Conservation (phyloP, 306 rosid genomes). For the Cicer judaicum region DNA sequence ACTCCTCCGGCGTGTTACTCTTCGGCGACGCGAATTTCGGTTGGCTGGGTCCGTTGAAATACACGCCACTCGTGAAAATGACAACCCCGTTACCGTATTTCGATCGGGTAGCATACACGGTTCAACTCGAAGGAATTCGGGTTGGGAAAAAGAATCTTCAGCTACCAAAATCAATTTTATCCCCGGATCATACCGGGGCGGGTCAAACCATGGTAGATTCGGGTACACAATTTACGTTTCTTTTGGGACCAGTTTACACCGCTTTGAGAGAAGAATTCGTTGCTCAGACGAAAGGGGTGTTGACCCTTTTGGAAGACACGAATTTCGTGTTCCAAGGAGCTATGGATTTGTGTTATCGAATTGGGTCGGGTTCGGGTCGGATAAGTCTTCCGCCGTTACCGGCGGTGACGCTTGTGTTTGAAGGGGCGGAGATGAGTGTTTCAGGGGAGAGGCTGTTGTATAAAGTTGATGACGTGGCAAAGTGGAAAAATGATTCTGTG, state of each 20-base stretch:
- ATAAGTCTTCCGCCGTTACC: constrained; percentile 50
- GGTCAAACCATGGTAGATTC: constrained; percentile 95
- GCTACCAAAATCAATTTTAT: constrained; percentile 52
- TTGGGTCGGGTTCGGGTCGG: constrained; percentile 30
- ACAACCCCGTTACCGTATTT: constrained; percentile 76
- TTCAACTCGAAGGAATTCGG: constrained; percentile 67
- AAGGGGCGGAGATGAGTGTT: constrained; percentile 78
- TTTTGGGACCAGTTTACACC: constrained; percentile 79
- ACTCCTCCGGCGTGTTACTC: constrained; percentile 70
- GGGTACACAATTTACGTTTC: constrained; percentile 84
- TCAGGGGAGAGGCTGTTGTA: constrained; percentile 67
- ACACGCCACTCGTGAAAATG: constrained; percentile 73
- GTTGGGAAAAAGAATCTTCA: constrained; percentile 53
- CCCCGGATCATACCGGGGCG: constrained; percentile 86
- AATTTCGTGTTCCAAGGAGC: constrained; percentile 84
- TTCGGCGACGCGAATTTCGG: constrained; percentile 59
- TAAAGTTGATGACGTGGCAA: constrained; percentile 60
- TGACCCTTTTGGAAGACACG: constrained; percentile 49
- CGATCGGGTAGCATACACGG: constrained; percentile 84
- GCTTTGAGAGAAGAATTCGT: constrained; percentile 65
- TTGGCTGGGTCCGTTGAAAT: constrained; percentile 70
- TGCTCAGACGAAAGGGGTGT: constrained; percentile 56
- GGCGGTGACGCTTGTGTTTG: constrained; percentile 63
- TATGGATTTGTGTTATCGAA: constrained; percentile 70
- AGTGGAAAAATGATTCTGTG: constrained; percentile 53